phyloP scores from a whole-genome alignment of 1,139 yeast species.

The Nakaseomyces delphensis region DNA sequence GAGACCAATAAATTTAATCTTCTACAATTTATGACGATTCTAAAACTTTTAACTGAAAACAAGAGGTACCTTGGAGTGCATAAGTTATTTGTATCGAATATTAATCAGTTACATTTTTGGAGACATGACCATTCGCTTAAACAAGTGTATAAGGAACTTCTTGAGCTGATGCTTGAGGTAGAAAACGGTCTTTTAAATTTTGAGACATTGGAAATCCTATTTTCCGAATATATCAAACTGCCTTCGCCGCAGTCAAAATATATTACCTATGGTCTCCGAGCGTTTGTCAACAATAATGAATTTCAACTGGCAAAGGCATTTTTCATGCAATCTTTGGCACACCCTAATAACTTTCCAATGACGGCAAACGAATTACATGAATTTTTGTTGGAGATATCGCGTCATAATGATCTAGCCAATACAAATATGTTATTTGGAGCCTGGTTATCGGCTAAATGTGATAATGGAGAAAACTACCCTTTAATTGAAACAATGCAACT shows the following conservation, averaged over 20 bases:
- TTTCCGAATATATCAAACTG: constrained; percentile 24
- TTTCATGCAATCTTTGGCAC: constrained; percentile 23
- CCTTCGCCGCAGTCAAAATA: constrained; percentile 17
- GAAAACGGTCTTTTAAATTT: constrained; percentile 20
- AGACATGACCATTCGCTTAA: neutral
- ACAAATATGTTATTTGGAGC: constrained; percentile 18
- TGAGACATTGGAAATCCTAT: constrained; percentile 20
- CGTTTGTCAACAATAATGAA: constrained; percentile 26
- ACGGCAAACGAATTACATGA: constrained; percentile 14
- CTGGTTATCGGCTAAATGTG: constrained; percentile 20
- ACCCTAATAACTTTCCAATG: constrained; percentile 25
- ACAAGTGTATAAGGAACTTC: neutral
- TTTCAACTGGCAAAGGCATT: constrained; percentile 28
- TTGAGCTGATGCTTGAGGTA: constrained; percentile 12
- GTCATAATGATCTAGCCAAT: constrained; percentile 16
- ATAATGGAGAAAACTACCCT: constrained; percentile 9
- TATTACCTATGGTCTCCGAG: constrained; percentile 22
- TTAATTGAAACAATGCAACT: constrained; percentile 12
- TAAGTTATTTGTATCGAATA: constrained; percentile 1
- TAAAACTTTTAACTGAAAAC: constrained; percentile 7
- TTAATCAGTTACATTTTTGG: neutral
- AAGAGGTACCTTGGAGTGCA: neutral
- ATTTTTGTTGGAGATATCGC: constrained; percentile 16
- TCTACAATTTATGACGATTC: neutral
- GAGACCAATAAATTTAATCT: neutral